Base-by-base conservation (phyloP, 2,329 filamentous ascomycete genomes). In the Escovopsis weberi region DNA sequence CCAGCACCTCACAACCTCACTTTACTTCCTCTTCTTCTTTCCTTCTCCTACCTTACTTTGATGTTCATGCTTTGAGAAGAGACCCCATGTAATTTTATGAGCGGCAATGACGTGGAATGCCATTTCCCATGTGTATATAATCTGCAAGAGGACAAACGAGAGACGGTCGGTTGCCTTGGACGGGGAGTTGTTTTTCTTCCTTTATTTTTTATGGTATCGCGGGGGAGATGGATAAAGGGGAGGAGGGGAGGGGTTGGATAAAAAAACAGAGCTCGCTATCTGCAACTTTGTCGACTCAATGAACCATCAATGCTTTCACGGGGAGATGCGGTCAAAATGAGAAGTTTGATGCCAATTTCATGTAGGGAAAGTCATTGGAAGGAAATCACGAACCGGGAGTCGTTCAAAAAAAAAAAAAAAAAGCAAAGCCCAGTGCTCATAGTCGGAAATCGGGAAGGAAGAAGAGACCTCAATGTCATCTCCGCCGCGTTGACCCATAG, bases 401-500 rank as follows among this genome's bases (percentile, higher is more conserved):
- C n/a, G 18, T 15, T 30, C n/a, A 23, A 23, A 23, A 23, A 23
- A 23, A 23, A 23, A 6, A 23, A 6, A 23, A 23, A 6, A 23
- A 23, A 23, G 4, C 4, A 23, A 23, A 23, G 23, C 23, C 23
- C 28, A 12, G 32, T 23, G n/a, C 9, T 28, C 12, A 35, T 26
- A 34, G 15, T 15, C 15, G 15, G 15, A 15, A 15, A 15, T 15
- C 15, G 15, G 15, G 15, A 15, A 41, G 23, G 26, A 36, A 12
- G 26, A 34, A 28, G 12, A 12, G 30, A 12, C 12, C 9, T 15
- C 15, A 15, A 18, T 38, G 18, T 19, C 26, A 80, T 51, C 76
- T 68, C 44, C 78, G 67, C 45, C 66, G 74, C 0, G 82, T 85
- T 8, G 77, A 80, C 8, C 82, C 82, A 54, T 84, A 86, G 0